A percentile compares a stretch with the other conserved stretches of the same genome.
Conservation (phyloP, 768 basidiomycete species). For the Leccinellum albellum region DNA sequence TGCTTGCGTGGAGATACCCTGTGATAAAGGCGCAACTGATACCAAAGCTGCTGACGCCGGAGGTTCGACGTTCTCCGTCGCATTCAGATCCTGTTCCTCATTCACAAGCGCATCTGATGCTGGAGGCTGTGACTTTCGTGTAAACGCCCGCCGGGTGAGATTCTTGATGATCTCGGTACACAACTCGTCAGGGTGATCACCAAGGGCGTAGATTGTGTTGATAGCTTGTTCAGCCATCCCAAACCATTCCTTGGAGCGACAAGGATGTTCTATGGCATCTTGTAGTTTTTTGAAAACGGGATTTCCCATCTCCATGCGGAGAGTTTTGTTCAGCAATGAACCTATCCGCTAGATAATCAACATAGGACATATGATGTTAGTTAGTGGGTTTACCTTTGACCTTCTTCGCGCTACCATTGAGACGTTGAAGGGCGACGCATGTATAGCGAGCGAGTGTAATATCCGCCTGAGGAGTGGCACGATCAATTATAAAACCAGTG, state of each 20-base stretch:
- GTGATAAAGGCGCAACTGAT: conserved; percentile 20
- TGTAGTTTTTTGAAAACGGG: conserved; percentile 81
- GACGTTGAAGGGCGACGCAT: conserved; percentile 85
- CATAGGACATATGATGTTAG: not conserved
- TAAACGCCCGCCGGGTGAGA: conserved; percentile 73
- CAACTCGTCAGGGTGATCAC: conserved; percentile 86
- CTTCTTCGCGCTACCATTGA: conserved; percentile 95
- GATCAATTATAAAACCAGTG: not conserved
- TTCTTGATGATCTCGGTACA: conserved; percentile 80
- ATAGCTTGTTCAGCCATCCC: conserved; percentile 94
- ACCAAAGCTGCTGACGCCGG: conserved; percentile 22
- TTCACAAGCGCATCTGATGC: conserved; percentile 1
- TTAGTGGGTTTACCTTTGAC: conserved; percentile 67
- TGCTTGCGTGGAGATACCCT: conserved; percentile 8
- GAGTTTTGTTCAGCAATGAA: conserved; percentile 80
- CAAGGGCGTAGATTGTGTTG: conserved; percentile 92
- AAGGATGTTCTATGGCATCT: conserved; percentile 75
- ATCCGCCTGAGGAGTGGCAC: conserved; percentile 56
- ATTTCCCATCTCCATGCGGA: conserved; percentile 84
- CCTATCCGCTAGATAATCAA: conserved; percentile 41
- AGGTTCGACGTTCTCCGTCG: conserved; percentile 42
- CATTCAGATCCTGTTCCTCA: conserved; percentile 40
- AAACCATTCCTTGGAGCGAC: conserved; percentile 91
- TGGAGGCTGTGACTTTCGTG: conserved; percentile 20
- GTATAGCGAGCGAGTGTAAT: conserved; percentile 90